phyloP scores from a whole-genome alignment of 257 asterid species.

The Parsonsia alboflavescens region DNA sequence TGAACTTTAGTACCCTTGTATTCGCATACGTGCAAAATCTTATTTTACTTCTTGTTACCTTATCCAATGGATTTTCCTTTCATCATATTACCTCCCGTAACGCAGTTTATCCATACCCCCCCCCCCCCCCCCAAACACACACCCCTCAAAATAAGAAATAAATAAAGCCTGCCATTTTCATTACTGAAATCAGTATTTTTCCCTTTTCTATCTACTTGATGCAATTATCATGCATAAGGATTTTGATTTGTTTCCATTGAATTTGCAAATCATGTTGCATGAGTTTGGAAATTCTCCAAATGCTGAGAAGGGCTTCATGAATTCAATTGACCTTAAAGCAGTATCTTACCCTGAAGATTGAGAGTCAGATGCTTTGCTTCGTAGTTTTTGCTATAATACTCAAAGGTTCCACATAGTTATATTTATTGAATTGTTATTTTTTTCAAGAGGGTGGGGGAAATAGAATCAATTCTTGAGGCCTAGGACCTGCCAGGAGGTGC shows the following conservation, averaged over 20 bases:
- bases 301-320: background rate
- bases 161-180: background rate
- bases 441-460: background rate
- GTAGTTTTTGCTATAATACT: background rate
- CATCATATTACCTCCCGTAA: background rate
- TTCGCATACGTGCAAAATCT: background rate
- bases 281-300: background rate
- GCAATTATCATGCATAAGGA: background rate
- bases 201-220: background rate
- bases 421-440: background rate
- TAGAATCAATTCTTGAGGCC: background rate
- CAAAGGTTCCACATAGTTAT: background rate
- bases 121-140: too few relatives aligned
- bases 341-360: background rate
- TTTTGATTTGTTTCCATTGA: background rate
- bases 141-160: background rate
- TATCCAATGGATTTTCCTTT: background rate
- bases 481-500: background rate
- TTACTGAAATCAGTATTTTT: background rate
- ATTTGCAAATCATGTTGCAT: background rate
- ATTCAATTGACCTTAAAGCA: background rate
- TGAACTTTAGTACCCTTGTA: background rate
- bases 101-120: background rate
- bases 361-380: background rate
- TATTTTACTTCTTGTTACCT: background rate